phyloP scores from a whole-genome alignment of 148 eudicot genomes.

The Gaultheria prostrata region DNA sequence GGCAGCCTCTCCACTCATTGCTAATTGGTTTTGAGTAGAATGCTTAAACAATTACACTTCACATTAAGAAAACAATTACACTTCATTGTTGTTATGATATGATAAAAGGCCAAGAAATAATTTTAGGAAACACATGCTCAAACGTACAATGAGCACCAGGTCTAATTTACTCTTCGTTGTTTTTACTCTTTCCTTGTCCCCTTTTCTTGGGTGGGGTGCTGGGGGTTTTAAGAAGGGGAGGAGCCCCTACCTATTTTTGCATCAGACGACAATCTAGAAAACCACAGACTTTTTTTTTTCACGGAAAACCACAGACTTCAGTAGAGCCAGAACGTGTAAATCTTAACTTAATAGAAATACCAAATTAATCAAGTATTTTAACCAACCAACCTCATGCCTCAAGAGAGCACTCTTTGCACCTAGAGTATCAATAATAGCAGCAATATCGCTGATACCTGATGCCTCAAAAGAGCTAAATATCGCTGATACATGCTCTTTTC shows the following conservation, averaged over 20 bases:
- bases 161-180: neutral
- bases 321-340: neutral
- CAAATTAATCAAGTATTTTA: neutral
- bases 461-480: conserved; percentile 92
- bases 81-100: neutral
- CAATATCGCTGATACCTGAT: conserved; percentile 69
- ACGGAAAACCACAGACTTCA: neutral
- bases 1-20: too few relatives aligned
- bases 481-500: conserved; percentile 86
- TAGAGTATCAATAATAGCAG: conserved; percentile 77
- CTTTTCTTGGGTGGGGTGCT: neutral
- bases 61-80: neutral
- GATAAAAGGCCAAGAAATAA: neutral
- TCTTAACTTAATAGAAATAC: neutral
- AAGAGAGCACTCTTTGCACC: conserved; percentile 88
- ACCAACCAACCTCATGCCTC: conserved; percentile 70
- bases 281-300: too few relatives aligned
- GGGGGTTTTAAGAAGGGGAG: neutral
- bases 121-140: neutral
- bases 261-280: neutral
- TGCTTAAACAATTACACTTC: neutral
- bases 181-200: neutral
- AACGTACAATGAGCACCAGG: neutral
- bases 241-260: neutral
- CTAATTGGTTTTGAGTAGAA: too few relatives aligned